Percentiles rank a stretch among this genome's conserved stretches.
These are phyloP conservation scores for Dryas alaskensis DNA, from an alignment of 306 rosid species.

Conservation along the genomic window DNA sequence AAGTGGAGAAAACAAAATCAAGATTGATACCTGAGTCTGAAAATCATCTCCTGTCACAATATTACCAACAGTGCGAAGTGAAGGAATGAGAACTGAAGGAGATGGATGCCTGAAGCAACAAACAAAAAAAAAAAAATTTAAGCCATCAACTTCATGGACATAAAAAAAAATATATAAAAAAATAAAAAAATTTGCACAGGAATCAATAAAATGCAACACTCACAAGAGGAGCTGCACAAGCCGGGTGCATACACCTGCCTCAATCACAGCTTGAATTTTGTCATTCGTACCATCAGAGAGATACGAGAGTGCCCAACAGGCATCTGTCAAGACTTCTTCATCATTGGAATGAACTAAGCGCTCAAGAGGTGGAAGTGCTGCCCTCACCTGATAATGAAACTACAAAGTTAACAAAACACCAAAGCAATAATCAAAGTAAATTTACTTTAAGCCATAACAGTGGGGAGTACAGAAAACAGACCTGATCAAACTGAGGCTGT, in stretches of 20 bases:
- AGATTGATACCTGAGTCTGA: constrained; percentile 73
- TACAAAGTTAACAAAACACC: constrained; percentile 1
- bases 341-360: constrained; percentile 83
- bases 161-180: neutral
- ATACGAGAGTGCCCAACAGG: constrained; percentile 92
- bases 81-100: constrained; percentile 84
- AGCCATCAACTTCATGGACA: neutral
- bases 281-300: constrained; percentile 93
- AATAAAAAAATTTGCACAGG: neutral
- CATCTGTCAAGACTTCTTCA: constrained; percentile 89
- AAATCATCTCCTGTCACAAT: constrained; percentile 87
- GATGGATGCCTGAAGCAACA: constrained; percentile 69
- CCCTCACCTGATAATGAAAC: constrained; percentile 59
- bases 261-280: constrained; percentile 91
- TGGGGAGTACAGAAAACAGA: constrained; percentile 23
- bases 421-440: neutral
- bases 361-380: constrained; percentile 90
- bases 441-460: neutral
- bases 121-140: neutral
- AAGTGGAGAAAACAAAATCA: neutral
- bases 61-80: constrained; percentile 93
- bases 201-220: constrained; percentile 25
- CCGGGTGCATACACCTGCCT: constrained; percentile 74
- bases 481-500: constrained; percentile 86
- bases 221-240: constrained; percentile 84